Base-by-base conservation (phyloP, 2,329 filamentous ascomycete genomes). In the Bisporella sp. region DNA sequence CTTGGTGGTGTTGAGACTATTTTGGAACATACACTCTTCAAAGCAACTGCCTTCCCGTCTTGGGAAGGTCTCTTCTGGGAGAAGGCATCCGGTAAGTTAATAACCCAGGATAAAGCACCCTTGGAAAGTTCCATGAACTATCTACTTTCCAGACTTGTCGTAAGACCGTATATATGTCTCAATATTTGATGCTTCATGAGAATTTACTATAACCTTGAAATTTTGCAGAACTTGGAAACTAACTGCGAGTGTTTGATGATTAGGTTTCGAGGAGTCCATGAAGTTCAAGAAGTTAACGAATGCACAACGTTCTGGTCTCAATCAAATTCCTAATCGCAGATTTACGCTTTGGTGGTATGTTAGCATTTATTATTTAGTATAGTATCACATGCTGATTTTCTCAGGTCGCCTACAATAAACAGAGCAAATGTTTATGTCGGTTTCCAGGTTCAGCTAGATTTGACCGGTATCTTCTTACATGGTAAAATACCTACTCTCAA, bases 231-330 rank as follows among this genome's bases (percentile, higher is more conserved):
- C 21, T 21, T 21, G 21, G 21, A 21, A 21, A 21, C 21, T 21
- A 21, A 21, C 21, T 21, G 3, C 21, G 21, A 21, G 21, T 21
- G 21, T 21, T 21, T 21, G 21, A 21, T 21, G 21, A 21, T 37
- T 69, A 72, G 42, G 42, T n/a, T 60, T 62, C 42, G 71, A 77
- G 59, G 76, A 80, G 43, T 70, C 65, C 0, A 97, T 99, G 93
- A 96, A 97, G 59, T 99, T 96, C 77, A 99, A 99, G 72, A 99
- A 99, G 69, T 74, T 99, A 53, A 99, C 93, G 0, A 99, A 99
- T 62, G 93, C 93, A 1, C 93, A 99, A 68, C 80, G 93, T 61
- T 95, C 89, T 21, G 93, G 93, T 89, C 70, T 99, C 31, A 97
- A 96, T 66, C 93, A 99, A 65, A 99, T 99, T 66, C 93, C 93